phyloP scores from a whole-genome alignment of 225 moss, liverwort and hornwort species.

The Neckera pumila region DNA sequence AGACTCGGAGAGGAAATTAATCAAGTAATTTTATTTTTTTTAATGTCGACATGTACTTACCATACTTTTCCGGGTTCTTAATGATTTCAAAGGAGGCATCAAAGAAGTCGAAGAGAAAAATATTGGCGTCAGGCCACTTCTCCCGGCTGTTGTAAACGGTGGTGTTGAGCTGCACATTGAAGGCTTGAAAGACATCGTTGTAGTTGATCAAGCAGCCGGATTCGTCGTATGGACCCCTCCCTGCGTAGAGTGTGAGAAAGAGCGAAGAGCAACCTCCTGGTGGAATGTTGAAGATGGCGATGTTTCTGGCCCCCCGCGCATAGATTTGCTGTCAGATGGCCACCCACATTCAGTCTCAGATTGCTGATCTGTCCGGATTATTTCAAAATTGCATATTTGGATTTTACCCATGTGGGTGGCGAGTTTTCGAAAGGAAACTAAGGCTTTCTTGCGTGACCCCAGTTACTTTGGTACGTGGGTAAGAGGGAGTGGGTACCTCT shows the following conservation, averaged over 20 bases:
- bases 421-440: not conserved
- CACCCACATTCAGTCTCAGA: not conserved
- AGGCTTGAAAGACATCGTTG: constrained; percentile 3
- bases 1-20: constrained; percentile 13
- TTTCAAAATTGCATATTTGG: not conserved
- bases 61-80: constrained; percentile 1
- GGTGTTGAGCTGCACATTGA: constrained; percentile 9
- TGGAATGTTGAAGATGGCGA: constrained; percentile 33
- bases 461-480: not conserved
- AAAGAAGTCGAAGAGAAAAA: constrained; percentile 22
- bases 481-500: not conserved
- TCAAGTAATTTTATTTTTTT: not conserved
- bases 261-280: constrained; percentile 13
- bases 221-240: constrained; percentile 11
- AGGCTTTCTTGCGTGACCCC: not conserved
- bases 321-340: constrained; percentile 10
- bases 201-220: constrained; percentile 26
- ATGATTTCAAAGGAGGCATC: constrained; percentile 3
- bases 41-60: not conserved
- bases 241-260: constrained; percentile 10
- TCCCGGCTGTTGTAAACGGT: not conserved
- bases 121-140: constrained; percentile 14
- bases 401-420: not conserved
- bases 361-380: not conserved
- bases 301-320: constrained; percentile 14